Conservation (phyloP, 169 alveolate species). For the Miamiensis avidus region DNA sequence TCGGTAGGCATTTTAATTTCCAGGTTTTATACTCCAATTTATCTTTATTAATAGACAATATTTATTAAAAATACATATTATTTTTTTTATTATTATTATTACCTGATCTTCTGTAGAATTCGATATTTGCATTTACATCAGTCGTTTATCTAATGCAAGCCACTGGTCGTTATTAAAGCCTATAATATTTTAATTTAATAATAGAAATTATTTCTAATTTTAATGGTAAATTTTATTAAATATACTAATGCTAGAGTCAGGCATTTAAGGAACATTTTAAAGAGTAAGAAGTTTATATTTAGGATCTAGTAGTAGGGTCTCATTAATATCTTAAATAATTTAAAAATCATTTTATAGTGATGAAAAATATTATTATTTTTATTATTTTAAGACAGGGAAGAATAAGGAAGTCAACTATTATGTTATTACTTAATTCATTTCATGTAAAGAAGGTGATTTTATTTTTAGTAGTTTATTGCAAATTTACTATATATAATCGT, state of each 20-base stretch:
- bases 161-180: not conserved
- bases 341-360: too few species aligned
- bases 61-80: too few species aligned
- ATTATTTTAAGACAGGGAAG: conserved; percentile 19
- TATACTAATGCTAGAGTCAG: not conserved
- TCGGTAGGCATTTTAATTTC: not conserved
- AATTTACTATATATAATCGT: conserved; percentile 34
- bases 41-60: too few species aligned
- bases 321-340: not conserved
- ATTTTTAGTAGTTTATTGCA: conserved; percentile 34
- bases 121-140: not conserved
- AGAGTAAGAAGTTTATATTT: too few species aligned
- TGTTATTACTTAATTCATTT: conserved; percentile 37
- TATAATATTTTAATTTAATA: too few species aligned
- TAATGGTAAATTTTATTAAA: too few species aligned
- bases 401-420: conserved; percentile 22
- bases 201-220: too few species aligned
- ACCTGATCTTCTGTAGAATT: not conserved
- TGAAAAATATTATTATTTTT: too few species aligned
- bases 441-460: conserved; percentile 31
- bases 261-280: not conserved
- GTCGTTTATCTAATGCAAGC: not conserved
- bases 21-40: not conserved
- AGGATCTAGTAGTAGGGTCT: not conserved
- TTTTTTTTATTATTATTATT: too few species aligned